A percentile compares a stretch with the other conserved stretches of the same genome.
Evolutionary conservation across 805 yeast species (phyloP).

Genomic region (Teunomyces pallodes): DNA sequence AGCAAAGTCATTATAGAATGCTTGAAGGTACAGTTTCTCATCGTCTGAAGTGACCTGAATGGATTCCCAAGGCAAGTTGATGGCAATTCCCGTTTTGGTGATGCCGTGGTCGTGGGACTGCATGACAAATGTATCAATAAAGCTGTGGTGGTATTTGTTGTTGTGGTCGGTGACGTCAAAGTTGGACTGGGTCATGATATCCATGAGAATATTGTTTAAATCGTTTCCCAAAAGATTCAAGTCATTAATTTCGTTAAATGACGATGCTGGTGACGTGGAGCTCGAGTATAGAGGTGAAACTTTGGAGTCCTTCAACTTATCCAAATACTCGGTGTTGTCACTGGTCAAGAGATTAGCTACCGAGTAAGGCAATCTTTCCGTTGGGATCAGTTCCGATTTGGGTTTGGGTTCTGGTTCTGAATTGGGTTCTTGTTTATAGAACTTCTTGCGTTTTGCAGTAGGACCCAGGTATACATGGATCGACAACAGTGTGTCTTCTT

Average conservation of each 20-base stretch:
- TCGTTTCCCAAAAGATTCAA: slow-evolving; percentile 35
- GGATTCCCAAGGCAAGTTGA: slow-evolving; percentile 26
- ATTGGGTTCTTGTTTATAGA: background rate
- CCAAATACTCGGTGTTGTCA: slow-evolving; percentile 1
- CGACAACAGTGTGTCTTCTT: slow-evolving; percentile 2
- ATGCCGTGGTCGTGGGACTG: background rate
- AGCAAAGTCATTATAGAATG: slow-evolving; percentile 35
- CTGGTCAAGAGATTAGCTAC: slow-evolving; percentile 1
- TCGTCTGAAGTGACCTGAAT: slow-evolving; percentile 22
- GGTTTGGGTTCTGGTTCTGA: background rate
- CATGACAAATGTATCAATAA: background rate
- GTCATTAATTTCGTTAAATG: slow-evolving; percentile 21
- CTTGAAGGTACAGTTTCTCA: slow-evolving; percentile 31
- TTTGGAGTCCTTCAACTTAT: background rate
- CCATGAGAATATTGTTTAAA: slow-evolving; percentile 35
- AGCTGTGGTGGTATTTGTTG: background rate
- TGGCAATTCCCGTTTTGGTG: slow-evolving; percentile 10
- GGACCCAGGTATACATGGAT: slow-evolving; percentile 6
- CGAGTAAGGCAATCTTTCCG: background rate
- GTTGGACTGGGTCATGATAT: slow-evolving; percentile 33
- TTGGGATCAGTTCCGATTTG: background rate
- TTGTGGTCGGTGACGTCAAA: background rate
- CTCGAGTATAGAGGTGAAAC: background rate
- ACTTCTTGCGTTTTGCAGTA: background rate
- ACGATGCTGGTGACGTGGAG: background rate